phyloP scores from a whole-genome alignment of 1,284 basidiomycete species.

The Athelia psychrophila region DNA sequence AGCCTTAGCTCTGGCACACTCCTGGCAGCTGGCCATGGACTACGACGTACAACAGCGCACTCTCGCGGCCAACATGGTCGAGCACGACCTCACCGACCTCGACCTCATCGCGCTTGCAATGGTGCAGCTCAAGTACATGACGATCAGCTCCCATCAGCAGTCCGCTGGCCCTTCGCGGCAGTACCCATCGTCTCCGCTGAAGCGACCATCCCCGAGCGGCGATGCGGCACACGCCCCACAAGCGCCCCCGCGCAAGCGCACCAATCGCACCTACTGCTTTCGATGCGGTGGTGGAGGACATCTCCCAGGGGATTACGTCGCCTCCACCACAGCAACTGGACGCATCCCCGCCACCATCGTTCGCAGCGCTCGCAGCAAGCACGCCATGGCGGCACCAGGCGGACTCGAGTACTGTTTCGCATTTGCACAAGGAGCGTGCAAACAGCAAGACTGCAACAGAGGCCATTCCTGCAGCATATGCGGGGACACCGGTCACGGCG shows the following conservation, averaged over 20 bases:
- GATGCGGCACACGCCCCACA: no score
- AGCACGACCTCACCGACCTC: slow-evolving; percentile 7
- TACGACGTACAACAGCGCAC: slow-evolving; percentile 26
- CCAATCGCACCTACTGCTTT: slow-evolving; percentile 20
- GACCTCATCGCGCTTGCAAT: background rate
- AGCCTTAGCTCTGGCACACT: slow-evolving; percentile 6
- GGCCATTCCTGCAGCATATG: slow-evolving; percentile 27
- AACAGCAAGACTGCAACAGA: slow-evolving; percentile 13
- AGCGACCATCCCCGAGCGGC: background rate
- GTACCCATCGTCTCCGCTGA: background rate
- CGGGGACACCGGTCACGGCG: slow-evolving; percentile 19
- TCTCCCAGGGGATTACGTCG: slow-evolving; percentile 19
- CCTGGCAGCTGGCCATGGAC: slow-evolving; percentile 19
- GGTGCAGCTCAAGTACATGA: no score
- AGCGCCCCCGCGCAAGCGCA: background rate
- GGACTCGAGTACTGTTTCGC: slow-evolving; percentile 19
- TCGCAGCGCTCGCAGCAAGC: slow-evolving; percentile 1
- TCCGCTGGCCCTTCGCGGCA: background rate
- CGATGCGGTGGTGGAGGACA: slow-evolving; percentile 23
- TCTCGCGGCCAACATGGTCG: slow-evolving; percentile 17
- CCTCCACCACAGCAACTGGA: slow-evolving; percentile 16
- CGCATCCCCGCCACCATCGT: slow-evolving; percentile 9
- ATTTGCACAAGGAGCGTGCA: slow-evolving; percentile 12
- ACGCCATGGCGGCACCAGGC: slow-evolving; percentile 12
- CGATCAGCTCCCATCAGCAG: no score